phyloP scores from a whole-genome alignment of 192 early-diverging fungal species.

The Backusella tarrabulga region DNA sequence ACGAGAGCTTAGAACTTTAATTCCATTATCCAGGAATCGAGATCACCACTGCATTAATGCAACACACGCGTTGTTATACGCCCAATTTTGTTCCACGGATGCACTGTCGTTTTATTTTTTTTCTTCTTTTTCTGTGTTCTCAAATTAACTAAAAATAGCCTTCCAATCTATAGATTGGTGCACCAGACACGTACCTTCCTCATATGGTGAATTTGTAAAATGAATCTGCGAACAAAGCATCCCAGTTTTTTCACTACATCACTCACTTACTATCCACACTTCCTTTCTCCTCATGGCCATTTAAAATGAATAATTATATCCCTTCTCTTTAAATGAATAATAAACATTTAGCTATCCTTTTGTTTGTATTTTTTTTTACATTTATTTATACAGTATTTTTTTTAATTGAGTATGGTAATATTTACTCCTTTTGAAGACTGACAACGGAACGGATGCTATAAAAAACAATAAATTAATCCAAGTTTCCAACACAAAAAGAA shows the following conservation, averaged over 20 bases:
- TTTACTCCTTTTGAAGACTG: conserved; percentile 22
- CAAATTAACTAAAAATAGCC: too few species aligned
- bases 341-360: not conserved
- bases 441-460: conserved; percentile 37
- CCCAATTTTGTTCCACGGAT: too few species aligned
- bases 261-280: not conserved
- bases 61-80: too few species aligned
- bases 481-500: not conserved
- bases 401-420: not conserved
- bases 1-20: too few species aligned
- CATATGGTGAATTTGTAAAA: not conserved
- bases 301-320: not conserved
- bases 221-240: not conserved
- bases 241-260: not conserved
- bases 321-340: not conserved
- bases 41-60: too few species aligned
- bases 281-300: not conserved
- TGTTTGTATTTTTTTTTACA: not conserved
- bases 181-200: not conserved
- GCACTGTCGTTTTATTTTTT: too few species aligned
- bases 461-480: not conserved
- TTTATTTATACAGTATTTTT: not conserved
- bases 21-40: too few species aligned
- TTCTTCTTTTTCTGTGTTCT: too few species aligned
- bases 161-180: too few species aligned